Evolutionary conservation across 78 protist genomes (phyloP), one percentile per base, ranked within the genome.

Genomic region (Dictyostelium capitatum): DNA sequence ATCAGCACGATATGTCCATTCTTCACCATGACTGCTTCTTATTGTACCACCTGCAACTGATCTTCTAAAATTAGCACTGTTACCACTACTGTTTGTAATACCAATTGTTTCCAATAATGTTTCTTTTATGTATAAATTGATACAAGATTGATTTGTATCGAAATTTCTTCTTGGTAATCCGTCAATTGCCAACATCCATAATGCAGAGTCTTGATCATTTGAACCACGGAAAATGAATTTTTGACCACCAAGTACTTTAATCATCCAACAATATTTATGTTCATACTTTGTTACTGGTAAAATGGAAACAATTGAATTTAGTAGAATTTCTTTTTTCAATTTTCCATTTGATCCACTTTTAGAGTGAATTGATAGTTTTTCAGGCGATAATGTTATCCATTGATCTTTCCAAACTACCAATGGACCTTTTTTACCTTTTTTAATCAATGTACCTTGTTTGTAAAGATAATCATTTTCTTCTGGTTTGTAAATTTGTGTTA

Each of bases 111-210:
- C 93, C 2, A 87, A 37, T 5, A 87, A 32, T 6, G 83, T 87
- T 25, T 87, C 93, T 32, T 77, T 74, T 62, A 87, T 87, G 37
- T 87, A 87, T 19, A 77, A 75, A 37, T 87, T 87, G 1, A 87
- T 87, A 50, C 84, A 87, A 4, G 84, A 77, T 57, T 87, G 93
- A 25, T 87, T 87, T 70, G 93, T 87, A 43, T 87, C 93, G 23
- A 87, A 87, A 56, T 87, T 87, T 43, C 41, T 74, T 56, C 93
- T 19, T 20, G 93, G 93, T n/a, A 87, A 64, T 12, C 93, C 93
- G 30, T 87, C 93, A 10, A 87, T 69, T 46, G 93, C 93, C 84
- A 87, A 50, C 93, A 87, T 87, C 93, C 93, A 87, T 8, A 77
- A 10, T 7, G 93, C 83, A 4, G 84, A 74, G 0, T 77, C 93